Percentiles rank a stretch among this genome's conserved stretches.
Conservation (phyloP, 495 filamentous ascomycete genomes). For the Letharia lupina region DNA sequence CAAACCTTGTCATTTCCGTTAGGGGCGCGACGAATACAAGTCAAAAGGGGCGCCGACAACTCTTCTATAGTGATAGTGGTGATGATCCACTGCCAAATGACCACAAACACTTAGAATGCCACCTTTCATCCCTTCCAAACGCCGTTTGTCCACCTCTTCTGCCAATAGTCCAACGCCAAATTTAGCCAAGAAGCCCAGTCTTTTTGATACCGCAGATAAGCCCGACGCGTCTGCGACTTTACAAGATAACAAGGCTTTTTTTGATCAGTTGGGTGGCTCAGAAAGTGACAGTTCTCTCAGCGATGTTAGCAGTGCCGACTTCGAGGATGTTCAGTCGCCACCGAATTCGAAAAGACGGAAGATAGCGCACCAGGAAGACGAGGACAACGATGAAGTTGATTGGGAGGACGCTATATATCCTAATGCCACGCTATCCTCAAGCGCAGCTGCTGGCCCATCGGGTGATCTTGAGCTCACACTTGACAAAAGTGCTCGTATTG, state of each 20-base stretch:
- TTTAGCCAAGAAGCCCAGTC: constrained; percentile 40
- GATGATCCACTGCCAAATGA: neutral
- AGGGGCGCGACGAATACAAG: neutral
- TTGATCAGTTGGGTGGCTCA: constrained; percentile 43
- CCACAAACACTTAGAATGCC: constrained; percentile 32
- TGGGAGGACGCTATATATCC: constrained; percentile 76
- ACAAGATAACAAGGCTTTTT: constrained; percentile 40
- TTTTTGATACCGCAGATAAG: constrained; percentile 61
- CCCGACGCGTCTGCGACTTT: constrained; percentile 39
- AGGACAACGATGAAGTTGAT: constrained; percentile 60
- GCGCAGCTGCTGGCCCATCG: constrained; percentile 27
- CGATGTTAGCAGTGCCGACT: constrained; percentile 49
- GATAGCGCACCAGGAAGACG: constrained; percentile 32
- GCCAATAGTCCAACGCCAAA: constrained; percentile 11
- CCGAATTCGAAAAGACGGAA: constrained; percentile 23
- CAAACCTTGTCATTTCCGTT: neutral
- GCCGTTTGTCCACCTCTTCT: constrained; percentile 29
- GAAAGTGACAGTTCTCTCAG: constrained; percentile 57
- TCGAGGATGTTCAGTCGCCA: constrained; percentile 50
- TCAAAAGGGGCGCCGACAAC: neutral
- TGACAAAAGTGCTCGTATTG: constrained; percentile 43
- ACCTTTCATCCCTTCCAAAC: constrained; percentile 45
- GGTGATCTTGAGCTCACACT: constrained; percentile 71
- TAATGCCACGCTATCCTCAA: constrained; percentile 25
- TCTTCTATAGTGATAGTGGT: neutral